These are phyloP conservation scores for Plasmopara viticola DNA, from an alignment of 352 stramenopile genomes.

Conservation along the genomic window DNA sequence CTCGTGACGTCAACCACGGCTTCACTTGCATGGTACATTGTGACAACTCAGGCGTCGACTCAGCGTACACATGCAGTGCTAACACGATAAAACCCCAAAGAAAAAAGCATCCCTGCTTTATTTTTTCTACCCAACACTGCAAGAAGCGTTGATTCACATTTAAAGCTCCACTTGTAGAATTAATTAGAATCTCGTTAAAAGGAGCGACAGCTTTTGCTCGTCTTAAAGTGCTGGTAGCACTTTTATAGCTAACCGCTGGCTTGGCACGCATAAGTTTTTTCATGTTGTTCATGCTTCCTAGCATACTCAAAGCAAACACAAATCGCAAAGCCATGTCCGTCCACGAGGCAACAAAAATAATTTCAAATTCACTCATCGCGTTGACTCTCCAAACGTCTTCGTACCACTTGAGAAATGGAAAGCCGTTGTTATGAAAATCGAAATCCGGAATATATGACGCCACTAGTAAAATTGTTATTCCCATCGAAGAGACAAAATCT, in stretches of 20 bases:
- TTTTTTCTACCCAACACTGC: conserved; percentile 13
- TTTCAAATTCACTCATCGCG: conserved; percentile 38
- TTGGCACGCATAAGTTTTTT: conserved; percentile 21
- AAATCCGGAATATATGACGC: conserved; percentile 16
- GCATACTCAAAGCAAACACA: conserved; percentile 26
- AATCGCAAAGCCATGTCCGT: conserved; percentile 19
- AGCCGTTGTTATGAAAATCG: conserved; percentile 11
- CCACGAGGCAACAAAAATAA: conserved; percentile 33
- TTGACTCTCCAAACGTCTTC: conserved; percentile 35
- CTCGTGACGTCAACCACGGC: conserved; percentile 26
- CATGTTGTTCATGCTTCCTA: conserved; percentile 27
- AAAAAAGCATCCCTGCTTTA: conserved; percentile 19
- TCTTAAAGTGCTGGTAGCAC: not conserved
- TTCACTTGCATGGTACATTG: conserved; percentile 32
- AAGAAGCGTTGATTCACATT: not conserved
- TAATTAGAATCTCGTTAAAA: conserved; percentile 11
- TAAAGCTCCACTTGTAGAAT: conserved; percentile 5
- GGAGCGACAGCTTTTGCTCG: conserved; percentile 16
- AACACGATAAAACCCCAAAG: conserved; percentile 26
- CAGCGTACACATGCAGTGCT: conserved; percentile 21
- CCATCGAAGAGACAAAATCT: conserved; percentile 34
- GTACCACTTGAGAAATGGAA: conserved; percentile 33
- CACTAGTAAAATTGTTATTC: conserved; percentile 22
- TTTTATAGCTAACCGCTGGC: not conserved
- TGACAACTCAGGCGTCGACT: conserved; percentile 1